Evolutionary conservation across 768 basidiomycete genomes (phyloP).

Genomic region (Lactarius quietus): DNA sequence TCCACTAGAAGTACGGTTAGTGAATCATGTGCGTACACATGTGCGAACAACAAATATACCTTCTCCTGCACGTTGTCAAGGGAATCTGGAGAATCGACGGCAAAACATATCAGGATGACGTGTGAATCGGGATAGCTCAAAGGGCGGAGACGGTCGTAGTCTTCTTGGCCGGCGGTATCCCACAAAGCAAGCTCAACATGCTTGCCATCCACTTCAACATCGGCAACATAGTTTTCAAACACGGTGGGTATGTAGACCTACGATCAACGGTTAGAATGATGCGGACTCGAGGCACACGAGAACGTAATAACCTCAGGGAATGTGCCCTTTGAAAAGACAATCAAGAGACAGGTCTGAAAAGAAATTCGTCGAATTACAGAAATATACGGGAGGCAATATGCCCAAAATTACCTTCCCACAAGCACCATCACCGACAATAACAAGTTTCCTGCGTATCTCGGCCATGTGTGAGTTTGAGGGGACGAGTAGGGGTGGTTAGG

Average conservation of each 20-base stretch:
- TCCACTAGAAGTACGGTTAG: slow-evolving; percentile 62
- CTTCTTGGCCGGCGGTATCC: slow-evolving; percentile 99
- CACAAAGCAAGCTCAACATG: slow-evolving; percentile 97
- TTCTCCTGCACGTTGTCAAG: slow-evolving; percentile 99
- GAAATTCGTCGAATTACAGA: background rate
- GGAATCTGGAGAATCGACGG: slow-evolving; percentile 96
- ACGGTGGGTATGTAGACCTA: slow-evolving; percentile 99
- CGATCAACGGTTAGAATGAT: background rate
- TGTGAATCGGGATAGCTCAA: slow-evolving; percentile 99
- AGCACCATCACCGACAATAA: slow-evolving; percentile 98
- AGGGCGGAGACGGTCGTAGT: slow-evolving; percentile 97
- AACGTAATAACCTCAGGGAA: slow-evolving; percentile 75
- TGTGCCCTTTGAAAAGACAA: slow-evolving; percentile 94
- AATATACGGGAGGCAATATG: background rate
- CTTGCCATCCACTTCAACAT: slow-evolving; percentile 98
- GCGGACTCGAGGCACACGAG: background rate
- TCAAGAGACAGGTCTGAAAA: slow-evolving; percentile 50
- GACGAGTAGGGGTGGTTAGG: slow-evolving; percentile 14
- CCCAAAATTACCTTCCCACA: slow-evolving; percentile 73
- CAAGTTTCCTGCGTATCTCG: slow-evolving; percentile 97
- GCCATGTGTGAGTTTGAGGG: slow-evolving; percentile 53
- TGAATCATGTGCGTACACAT: slow-evolving; percentile 2
- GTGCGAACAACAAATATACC: slow-evolving; percentile 47
- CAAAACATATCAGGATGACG: slow-evolving; percentile 99
- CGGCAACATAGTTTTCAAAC: slow-evolving; percentile 99